Conservation (phyloP, 2,329 filamentous ascomycete species). For the Ophiosphaerella herpotricha region DNA sequence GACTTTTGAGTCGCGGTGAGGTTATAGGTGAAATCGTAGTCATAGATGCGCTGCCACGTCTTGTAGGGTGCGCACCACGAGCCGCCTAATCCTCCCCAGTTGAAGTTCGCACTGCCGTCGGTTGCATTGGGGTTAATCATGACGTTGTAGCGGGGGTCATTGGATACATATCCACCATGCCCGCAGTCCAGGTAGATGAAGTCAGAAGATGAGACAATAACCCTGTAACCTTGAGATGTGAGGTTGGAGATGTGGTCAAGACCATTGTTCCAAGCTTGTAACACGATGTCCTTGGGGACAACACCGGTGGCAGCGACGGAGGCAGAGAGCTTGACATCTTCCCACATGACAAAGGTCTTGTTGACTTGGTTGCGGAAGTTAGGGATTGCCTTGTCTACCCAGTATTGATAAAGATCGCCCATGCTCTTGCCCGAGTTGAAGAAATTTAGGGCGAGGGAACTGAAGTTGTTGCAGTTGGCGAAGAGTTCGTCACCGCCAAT, state of each 20-base stretch:
- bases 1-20: constrained; percentile 53
- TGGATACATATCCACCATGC: constrained; percentile 58
- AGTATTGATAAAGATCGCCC: constrained; percentile 59
- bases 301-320: constrained; percentile 51
- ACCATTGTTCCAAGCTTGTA: constrained; percentile 62
- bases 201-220: constrained; percentile 61
- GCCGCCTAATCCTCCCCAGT: constrained; percentile 59
- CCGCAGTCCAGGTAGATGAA: constrained; percentile 64
- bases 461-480: constrained; percentile 63
- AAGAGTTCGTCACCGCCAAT: constrained; percentile 62
- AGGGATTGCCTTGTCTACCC: constrained; percentile 58
- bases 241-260: constrained; percentile 58
- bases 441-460: constrained; percentile 54
- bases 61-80: constrained; percentile 66
- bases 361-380: constrained; percentile 54
- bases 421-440: constrained; percentile 57
- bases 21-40: constrained; percentile 60
- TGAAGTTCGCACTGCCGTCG: constrained; percentile 54
- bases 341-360: constrained; percentile 63
- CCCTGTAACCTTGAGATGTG: constrained; percentile 56
- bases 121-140: constrained; percentile 55
- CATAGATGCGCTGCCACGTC: constrained; percentile 64
- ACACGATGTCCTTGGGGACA: constrained; percentile 57
- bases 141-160: constrained; percentile 62
- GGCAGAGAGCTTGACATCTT: constrained; percentile 55